Base-by-base conservation (phyloP, 441 rosid genomes). In the Populus hybrid region DNA sequence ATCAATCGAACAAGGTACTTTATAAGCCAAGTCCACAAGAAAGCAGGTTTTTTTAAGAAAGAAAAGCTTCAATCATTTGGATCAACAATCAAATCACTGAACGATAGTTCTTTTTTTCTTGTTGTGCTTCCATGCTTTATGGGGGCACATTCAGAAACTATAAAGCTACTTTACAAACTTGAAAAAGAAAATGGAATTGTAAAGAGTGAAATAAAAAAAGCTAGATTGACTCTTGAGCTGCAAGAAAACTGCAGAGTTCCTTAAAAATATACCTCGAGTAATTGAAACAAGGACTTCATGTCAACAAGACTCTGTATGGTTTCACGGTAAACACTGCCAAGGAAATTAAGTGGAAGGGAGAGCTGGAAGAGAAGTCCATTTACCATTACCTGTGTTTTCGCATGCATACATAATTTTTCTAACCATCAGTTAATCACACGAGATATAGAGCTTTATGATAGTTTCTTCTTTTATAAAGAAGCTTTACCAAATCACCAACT, bases 301-400 rank as follows among this genome's bases (percentile, higher is more conserved):
- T 96, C 99, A 77, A 94, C 93, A 81, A 96, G 96, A 75, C 98
- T 87, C 82, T 96, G 98, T 73, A 92, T 84, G 6, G 99, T 96
- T 84, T 94, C 99, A 4, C 98, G 94, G 81, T 94, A 96, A 82
- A 96, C 98, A 78, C 99, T 87, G 78, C 99, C 99, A 36, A 96
- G 95, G 81, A 94, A 94, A 85, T 91, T 91, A 70, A 96, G 93
- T 18, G 99, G 99, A 75, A 96, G 93, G 46, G 99, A 96, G 18
- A 94, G 85, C 84, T 96, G 99, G 84, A 96, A 94, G 63, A 96
- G 94, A 83, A 96, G 97, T 74, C 98, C 98, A 87, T 94, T 96
- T 73, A 96, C 99, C 99, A 96, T 95, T 75, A 97, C 99, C 99
- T 97, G 93, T 79, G 76, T 67, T 74, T 80, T 78, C 74, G 79